Percentiles rank a stretch among this genome's conserved stretches.
Evolutionary conservation across 1,284 basidiomycete genomes (phyloP).

Genomic region (Cerrena zonata): DNA sequence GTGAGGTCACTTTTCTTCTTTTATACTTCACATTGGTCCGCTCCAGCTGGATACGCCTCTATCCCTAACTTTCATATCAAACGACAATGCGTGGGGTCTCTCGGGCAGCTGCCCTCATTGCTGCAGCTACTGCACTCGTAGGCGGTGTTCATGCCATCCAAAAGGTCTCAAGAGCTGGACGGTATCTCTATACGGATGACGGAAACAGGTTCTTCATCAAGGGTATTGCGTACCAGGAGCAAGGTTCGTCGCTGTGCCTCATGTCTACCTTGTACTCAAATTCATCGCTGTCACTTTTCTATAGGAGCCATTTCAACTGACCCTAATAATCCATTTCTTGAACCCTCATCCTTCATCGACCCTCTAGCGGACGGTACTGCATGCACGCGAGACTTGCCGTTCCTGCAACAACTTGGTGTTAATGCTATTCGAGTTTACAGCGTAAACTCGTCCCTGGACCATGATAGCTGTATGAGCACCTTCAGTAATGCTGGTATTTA

Average conservation of each 20-base stretch:
- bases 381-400: slow-evolving; percentile 77
- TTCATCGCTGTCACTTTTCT: not conserved
- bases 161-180: slow-evolving; percentile 57
- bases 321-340: slow-evolving; percentile 68
- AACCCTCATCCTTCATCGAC: slow-evolving; percentile 72
- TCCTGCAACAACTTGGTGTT: slow-evolving; percentile 63
- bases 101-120: slow-evolving; percentile 18
- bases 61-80: slow-evolving; percentile 9
- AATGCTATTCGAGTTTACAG: slow-evolving; percentile 81
- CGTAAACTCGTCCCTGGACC: slow-evolving; percentile 76
- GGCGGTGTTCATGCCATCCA: slow-evolving; percentile 49
- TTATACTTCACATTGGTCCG: not conserved
- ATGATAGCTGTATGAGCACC: slow-evolving; percentile 79
- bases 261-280: not conserved
- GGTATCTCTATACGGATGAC: slow-evolving; percentile 72
- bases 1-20: slow-evolving; percentile 4
- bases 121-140: slow-evolving; percentile 26
- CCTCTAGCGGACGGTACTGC: slow-evolving; percentile 64
- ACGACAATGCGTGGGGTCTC: slow-evolving; percentile 22
- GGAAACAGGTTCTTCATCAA: slow-evolving; percentile 85
- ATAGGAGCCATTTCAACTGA: slow-evolving; percentile 27
- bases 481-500: slow-evolving; percentile 81
- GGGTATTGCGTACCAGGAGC: slow-evolving; percentile 85
- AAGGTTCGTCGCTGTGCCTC: slow-evolving; percentile 44
- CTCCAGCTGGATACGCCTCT: slow-evolving; percentile 1